Evolutionary conservation across 345 rosid species (phyloP).

Genomic region (Turritis glabra): DNA sequence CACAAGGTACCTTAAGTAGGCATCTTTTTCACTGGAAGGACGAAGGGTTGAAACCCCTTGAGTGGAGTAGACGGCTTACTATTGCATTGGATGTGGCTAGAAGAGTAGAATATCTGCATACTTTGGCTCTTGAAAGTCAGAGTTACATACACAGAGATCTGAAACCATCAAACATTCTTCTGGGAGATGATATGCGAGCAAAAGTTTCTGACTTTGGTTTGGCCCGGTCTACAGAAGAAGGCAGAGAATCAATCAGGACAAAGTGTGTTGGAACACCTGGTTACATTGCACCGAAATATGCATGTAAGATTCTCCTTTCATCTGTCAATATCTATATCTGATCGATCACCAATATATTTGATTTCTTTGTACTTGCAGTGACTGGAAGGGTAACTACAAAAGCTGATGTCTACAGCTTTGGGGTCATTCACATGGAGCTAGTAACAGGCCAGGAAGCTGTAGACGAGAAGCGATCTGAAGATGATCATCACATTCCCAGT

Average conservation of each 20-base stretch:
- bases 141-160: neutral
- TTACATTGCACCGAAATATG: conserved; percentile 48
- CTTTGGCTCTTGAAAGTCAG: neutral
- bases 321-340: neutral
- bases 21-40: conserved; percentile 41
- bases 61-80: conserved; percentile 44
- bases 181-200: conserved; percentile 31
- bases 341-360: neutral
- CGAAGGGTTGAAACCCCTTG: conserved; percentile 40
- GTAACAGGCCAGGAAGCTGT: neutral
- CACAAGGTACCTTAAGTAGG: conserved; percentile 43
- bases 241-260: conserved; percentile 32
- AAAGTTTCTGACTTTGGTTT: conserved; percentile 48
- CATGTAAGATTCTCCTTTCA: conserved; percentile 23
- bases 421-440: neutral
- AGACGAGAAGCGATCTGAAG: neutral
- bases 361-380: neutral
- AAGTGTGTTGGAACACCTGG: conserved; percentile 47
- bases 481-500: neutral
- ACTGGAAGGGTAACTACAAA: too few species aligned
- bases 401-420: neutral
- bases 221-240: conserved; percentile 44
- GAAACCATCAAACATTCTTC: neutral
- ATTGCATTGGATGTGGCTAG: conserved; percentile 15
- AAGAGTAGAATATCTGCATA: neutral